A percentile compares a stretch with the other conserved stretches of the same genome.
Conservation (phyloP, 2,329 filamentous ascomycete species). For the Cladobotryum protrusum region DNA sequence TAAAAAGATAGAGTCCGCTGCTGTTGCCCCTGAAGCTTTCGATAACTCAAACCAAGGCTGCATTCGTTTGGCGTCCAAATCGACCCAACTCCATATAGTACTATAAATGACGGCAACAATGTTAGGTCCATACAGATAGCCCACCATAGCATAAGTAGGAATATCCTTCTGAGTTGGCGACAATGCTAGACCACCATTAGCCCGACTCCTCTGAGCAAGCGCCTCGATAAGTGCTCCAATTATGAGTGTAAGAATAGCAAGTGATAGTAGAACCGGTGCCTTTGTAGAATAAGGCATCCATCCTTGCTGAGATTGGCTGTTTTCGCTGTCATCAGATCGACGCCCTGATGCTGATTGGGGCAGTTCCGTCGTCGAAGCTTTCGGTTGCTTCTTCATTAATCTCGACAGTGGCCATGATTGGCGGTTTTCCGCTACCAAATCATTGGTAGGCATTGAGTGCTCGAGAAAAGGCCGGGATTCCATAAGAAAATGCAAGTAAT, state of each 20-base stretch:
- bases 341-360: background rate
- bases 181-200: conserved; percentile 34
- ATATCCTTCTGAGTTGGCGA: conserved; percentile 24
- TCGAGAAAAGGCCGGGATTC: conserved; percentile 1
- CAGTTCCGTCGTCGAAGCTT: background rate
- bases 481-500: background rate
- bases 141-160: conserved; percentile 27
- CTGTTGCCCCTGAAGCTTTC: conserved; percentile 34
- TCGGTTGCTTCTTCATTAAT: background rate
- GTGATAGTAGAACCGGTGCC: background rate
- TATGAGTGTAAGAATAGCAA: background rate
- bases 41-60: conserved; percentile 57
- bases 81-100: conserved; percentile 53
- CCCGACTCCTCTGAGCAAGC: conserved; percentile 33
- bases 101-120: conserved; percentile 49
- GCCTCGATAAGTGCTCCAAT: conserved; percentile 25
- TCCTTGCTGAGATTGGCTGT: background rate
- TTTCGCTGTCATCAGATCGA: background rate
- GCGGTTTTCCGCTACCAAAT: background rate
- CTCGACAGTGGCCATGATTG: background rate
- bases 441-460: background rate
- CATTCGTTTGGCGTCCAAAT: conserved; percentile 51
- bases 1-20: conserved; percentile 41
- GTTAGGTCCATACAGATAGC: conserved; percentile 48
- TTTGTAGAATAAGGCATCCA: conserved; percentile 6